Evolutionary conservation across 345 rosid genomes (phyloP).

Genomic region (Arabidopsis suecica): DNA sequence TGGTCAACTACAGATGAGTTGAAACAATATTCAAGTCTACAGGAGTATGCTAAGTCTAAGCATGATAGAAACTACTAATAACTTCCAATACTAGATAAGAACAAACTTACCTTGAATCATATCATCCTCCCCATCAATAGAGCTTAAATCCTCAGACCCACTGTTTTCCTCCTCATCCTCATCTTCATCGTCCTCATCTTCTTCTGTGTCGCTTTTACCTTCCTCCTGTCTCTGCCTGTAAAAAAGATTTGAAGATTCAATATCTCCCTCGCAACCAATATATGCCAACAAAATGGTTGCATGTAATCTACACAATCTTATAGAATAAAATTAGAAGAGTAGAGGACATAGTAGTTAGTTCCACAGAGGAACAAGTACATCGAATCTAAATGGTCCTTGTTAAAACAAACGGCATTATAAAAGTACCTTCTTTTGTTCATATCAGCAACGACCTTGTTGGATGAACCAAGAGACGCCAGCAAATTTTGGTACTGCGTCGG

Average conservation of each 20-base stretch:
- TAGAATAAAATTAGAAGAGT: not conserved
- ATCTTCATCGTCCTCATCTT: slow-evolving; percentile 52
- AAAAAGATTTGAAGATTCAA: slow-evolving; percentile 6
- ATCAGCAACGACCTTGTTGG: slow-evolving; percentile 53
- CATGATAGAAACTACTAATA: not conserved
- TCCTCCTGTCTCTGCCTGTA: slow-evolving; percentile 62
- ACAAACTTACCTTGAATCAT: slow-evolving; percentile 44
- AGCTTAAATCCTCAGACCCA: slow-evolving; percentile 50
- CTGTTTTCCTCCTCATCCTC: slow-evolving; percentile 54
- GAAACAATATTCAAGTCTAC: not conserved
- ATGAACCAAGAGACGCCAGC: slow-evolving; percentile 56
- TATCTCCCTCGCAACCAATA: not conserved
- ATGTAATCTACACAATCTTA: not conserved
- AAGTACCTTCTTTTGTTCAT: slow-evolving; percentile 60
- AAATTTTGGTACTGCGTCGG: slow-evolving; percentile 55
- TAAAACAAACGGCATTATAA: not conserved
- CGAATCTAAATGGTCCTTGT: not conserved
- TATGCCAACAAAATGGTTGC: not conserved
- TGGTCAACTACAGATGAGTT: not conserved
- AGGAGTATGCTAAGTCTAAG: not conserved
- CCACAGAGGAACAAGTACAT: not conserved
- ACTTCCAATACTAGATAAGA: not conserved
- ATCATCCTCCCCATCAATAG: slow-evolving; percentile 48
- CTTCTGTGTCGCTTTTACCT: slow-evolving; percentile 62
- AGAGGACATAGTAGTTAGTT: not conserved